Base-by-base conservation (phyloP, 345 rosid genomes). In the Gossypium turneri region DNA sequence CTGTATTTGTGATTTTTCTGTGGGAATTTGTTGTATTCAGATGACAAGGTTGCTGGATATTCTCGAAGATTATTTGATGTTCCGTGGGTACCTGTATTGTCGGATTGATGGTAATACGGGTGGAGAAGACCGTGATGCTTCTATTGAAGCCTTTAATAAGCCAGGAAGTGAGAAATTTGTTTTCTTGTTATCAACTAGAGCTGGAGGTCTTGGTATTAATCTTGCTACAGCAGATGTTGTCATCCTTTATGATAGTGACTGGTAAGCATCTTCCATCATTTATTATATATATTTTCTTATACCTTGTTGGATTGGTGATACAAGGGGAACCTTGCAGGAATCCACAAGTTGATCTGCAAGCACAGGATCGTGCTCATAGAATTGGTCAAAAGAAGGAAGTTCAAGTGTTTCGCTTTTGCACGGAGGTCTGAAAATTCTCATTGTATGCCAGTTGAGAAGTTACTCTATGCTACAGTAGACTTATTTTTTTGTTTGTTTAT, bases 21-120 rank as follows among this genome's bases (percentile, higher is more conserved):
- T 48, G 64, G 27, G 9, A 9, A 22, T 75, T 74, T 78, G 65
- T 44, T 58, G 47, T 69, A 76, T 82, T 82, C 78, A 96, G 99
- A 96, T 96, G 98, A 96, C 98, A 47, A 93, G 99, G 83, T 84
- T 95, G 77, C 90, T 93, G 80, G 99, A 95, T 85, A 95, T 95
- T 87, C 97, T 95, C 55, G 98, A 95, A 84, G 99, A 93, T 75
- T 95, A 95, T 81, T 82, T 95, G 76, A 88, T 95, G 91, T 95
- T 83, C 78, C 84, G 93, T 53, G 99, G 99, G 50, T 89, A 95
- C 76, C 86, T 52, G 25, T 95, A 95, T 81, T 95, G 98, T 77
- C 97, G 98, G 41, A 95, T 95, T 86, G 99, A 95, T 89, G 99
- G 99, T 38, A 95, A 96, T 78, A 96, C 98, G 69, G 98, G 99